Conservation (phyloP, 2,329 filamentous ascomycete species). For the Penicillium hordei region DNA sequence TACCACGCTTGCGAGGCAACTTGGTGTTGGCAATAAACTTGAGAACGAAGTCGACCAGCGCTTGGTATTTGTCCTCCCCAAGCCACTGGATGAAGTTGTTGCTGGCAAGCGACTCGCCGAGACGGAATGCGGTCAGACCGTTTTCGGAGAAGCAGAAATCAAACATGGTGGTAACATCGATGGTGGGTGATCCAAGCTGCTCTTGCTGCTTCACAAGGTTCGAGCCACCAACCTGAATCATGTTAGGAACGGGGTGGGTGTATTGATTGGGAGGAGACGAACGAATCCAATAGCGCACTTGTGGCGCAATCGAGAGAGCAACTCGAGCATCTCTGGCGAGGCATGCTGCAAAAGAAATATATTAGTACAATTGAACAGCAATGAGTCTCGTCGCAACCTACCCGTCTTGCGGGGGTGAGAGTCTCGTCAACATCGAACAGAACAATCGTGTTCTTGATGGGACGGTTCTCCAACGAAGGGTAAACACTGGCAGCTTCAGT, state of each 20-base stretch:
- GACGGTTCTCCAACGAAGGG: conserved; percentile 77
- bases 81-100: conserved; percentile 90
- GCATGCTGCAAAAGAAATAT: conserved; percentile 53
- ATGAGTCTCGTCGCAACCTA: conserved; percentile 45
- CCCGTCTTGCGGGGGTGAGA: conserved; percentile 76
- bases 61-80: conserved; percentile 74
- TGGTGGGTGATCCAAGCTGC: conserved; percentile 72
- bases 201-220: conserved; percentile 94
- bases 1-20: conserved; percentile 63
- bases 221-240: conserved; percentile 70
- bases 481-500: conserved; percentile 47
- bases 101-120: conserved; percentile 71
- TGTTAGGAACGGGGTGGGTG: conserved; percentile 17
- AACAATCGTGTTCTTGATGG: conserved; percentile 86
- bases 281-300: conserved; percentile 38
- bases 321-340: conserved; percentile 76
- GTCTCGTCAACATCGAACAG: conserved; percentile 97
- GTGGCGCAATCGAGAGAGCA: conserved; percentile 77
- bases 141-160: conserved; percentile 99
- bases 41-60: conserved; percentile 59
- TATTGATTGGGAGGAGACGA: conserved; percentile 12
- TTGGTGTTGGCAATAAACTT: conserved; percentile 62
- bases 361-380: conserved; percentile 8
- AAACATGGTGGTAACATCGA: conserved; percentile 79
- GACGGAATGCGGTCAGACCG: conserved; percentile 84